Conservation (phyloP, 1,139 yeast genomes). For the Yamadazyma pseudoaaseri region DNA sequence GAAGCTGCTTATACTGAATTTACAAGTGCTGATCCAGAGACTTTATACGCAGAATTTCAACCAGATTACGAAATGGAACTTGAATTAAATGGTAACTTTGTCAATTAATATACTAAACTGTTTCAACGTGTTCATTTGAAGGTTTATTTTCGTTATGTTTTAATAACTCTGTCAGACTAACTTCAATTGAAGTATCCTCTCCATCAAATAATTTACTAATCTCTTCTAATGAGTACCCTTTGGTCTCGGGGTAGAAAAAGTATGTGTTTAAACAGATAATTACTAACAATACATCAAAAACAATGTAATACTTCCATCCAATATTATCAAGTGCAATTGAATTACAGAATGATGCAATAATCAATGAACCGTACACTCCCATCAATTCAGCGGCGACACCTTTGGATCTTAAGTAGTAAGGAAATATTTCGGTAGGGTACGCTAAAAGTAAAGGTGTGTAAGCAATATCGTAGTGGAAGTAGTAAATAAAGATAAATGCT, state of each 20-base stretch:
- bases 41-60: slow-evolving; percentile 72
- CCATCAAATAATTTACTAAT: slow-evolving; percentile 23
- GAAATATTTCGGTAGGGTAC: slow-evolving; percentile 38
- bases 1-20: slow-evolving; percentile 70
- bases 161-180: slow-evolving; percentile 2
- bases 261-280: slow-evolving; percentile 35
- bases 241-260: slow-evolving; percentile 47
- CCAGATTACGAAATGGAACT: slow-evolving; percentile 45
- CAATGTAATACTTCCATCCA: slow-evolving; percentile 44
- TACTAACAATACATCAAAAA: slow-evolving; percentile 39
- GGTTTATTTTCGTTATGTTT: slow-evolving; percentile 2
- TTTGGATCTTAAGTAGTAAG: slow-evolving; percentile 24
- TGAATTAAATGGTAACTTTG: slow-evolving; percentile 16
- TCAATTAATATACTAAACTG: slow-evolving; percentile 1
- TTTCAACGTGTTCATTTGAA: slow-evolving; percentile 5
- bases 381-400: slow-evolving; percentile 38
- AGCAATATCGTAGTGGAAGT: slow-evolving; percentile 40
- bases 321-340: slow-evolving; percentile 36
- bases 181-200: slow-evolving; percentile 3
- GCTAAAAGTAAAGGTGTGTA: slow-evolving; percentile 50
- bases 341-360: slow-evolving; percentile 16
- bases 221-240: slow-evolving; percentile 45
- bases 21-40: slow-evolving; percentile 63
- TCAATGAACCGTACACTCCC: slow-evolving; percentile 41
- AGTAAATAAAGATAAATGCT: slow-evolving; percentile 48